These are phyloP conservation scores for Hyaloperonospora arabidopsidis DNA, from an alignment of 352 stramenopile species.

Conservation along the genomic window DNA sequence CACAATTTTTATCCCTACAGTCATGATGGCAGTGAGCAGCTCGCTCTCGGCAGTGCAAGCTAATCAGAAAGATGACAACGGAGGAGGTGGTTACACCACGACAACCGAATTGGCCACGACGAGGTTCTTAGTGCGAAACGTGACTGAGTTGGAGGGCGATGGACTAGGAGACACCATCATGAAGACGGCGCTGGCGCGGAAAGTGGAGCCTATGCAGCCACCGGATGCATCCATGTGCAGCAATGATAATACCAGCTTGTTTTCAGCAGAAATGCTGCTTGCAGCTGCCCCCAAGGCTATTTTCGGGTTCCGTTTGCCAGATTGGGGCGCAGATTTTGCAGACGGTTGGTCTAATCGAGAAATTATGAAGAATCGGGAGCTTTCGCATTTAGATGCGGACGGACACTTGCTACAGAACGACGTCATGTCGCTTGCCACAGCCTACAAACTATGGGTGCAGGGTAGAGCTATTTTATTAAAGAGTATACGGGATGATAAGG, in stretches of 20 bases:
- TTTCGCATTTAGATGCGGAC: constrained; percentile 5
- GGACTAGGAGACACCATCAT: constrained; percentile 21
- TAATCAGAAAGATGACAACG: constrained; percentile 39
- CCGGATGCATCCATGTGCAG: constrained; percentile 19
- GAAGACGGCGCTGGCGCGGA: constrained; percentile 22
- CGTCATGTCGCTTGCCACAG: constrained; percentile 23
- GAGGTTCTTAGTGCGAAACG: constrained; percentile 29
- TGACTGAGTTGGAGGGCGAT: constrained; percentile 3
- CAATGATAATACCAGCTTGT: not conserved
- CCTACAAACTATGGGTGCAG: constrained; percentile 28
- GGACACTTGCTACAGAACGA: constrained; percentile 6
- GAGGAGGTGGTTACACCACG: not conserved
- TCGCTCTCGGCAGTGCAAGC: constrained; percentile 48
- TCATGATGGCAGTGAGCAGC: constrained; percentile 49
- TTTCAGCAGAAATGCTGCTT: constrained; percentile 12
- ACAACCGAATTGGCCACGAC: constrained; percentile 5
- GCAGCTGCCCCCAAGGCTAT: constrained; percentile 18
- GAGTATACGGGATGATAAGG: constrained; percentile 3
- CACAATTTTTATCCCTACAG: constrained; percentile 46
- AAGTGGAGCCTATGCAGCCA: constrained; percentile 21
- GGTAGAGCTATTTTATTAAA: constrained; percentile 16
- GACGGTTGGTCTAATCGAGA: constrained; percentile 17
- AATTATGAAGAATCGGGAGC: constrained; percentile 14
- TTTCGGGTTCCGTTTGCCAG: constrained; percentile 27
- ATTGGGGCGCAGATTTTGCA: constrained; percentile 25